Evolutionary conservation across 2,329 filamentous ascomycete species (phyloP), one percentile per base, ranked within the genome.

Genomic region (Fusarium beomiforme): DNA sequence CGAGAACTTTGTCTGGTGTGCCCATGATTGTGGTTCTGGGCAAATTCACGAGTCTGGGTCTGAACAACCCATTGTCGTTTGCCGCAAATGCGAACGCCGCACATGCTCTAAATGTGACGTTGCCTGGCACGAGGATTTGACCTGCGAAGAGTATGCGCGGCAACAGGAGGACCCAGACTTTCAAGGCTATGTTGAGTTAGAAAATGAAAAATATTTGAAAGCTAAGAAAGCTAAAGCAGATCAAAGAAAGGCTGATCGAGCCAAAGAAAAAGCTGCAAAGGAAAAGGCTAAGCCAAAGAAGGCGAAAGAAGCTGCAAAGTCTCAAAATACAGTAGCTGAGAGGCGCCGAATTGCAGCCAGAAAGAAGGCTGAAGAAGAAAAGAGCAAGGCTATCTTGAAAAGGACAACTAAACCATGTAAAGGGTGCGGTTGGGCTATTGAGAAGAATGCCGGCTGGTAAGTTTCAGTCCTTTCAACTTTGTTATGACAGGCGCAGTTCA

Each of bases 1-100:
- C 2, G 78, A 81, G 0, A 83, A 83, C 34, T 90, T 88, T 69
- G 76, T 83, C 17, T 88, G 86, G 84, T 90, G 88, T 70, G 82
- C 87, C 2, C 78, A 85, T 1, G 80, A 79, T 5, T 90, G 88
- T 71, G 81, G 79, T 12, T 83, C 81, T 2, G 87, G 88, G 0
- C 87, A 89, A 68, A 79, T 88, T 5, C 87, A 89, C 49, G 79
- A 81, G 3, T 80, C 76, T 6, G 83, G 83, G 19, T 59, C 70
- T 2, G 73, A 72, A 3, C 79, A 81, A 6, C 82, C 85, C 0
- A 84, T 83, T 21, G 81, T 85, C 41, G 80, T 78, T 19, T 85
- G 85, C 73, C 70, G 78, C 44, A 69, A 76, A 43, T 85, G 85
- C 61, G 59, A 62, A 7, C 79, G 80, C 31, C 80, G 80, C 14